These are phyloP conservation scores for Russula sp. DNA, from an alignment of 768 basidiomycete species.

Conservation along the genomic window DNA sequence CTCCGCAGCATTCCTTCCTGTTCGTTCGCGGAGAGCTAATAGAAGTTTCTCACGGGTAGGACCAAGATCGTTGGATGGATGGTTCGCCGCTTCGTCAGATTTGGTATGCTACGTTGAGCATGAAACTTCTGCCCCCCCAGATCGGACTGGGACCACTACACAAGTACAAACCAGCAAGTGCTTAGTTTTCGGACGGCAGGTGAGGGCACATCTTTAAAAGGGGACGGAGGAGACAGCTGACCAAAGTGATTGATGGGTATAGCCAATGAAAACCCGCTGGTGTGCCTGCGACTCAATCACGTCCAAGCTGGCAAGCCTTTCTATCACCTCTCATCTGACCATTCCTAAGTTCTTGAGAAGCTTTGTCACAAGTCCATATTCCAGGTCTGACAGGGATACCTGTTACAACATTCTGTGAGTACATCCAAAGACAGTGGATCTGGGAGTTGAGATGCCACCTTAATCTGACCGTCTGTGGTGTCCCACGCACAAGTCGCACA, in stretches of 20 bases:
- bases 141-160: not conserved
- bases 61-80: too few relatives aligned
- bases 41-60: not conserved
- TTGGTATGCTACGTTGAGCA: not conserved
- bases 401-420: constrained; percentile 83
- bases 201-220: not conserved
- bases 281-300: constrained; percentile 59
- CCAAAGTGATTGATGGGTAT: not conserved
- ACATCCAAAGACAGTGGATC: constrained; percentile 49
- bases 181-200: not conserved
- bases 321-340: constrained; percentile 63
- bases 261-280: not conserved
- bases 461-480: constrained; percentile 89
- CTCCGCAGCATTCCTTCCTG: constrained; percentile 29
- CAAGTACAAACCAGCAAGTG: not conserved
- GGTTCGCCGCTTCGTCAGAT: not conserved
- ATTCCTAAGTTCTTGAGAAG: constrained; percentile 53
- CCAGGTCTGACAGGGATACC: constrained; percentile 72
- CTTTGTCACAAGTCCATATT: constrained; percentile 55
- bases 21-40: constrained; percentile 57
- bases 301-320: constrained; percentile 40
- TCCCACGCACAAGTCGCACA: constrained; percentile 77
- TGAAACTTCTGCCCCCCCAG: not conserved
- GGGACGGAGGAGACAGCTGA: not conserved
- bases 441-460: constrained; percentile 39